Percentiles rank a stretch among this genome's conserved stretches.
Evolutionary conservation across 2,329 filamentous ascomycete species (phyloP).

Genomic region (Endoconidiophora polonica): DNA sequence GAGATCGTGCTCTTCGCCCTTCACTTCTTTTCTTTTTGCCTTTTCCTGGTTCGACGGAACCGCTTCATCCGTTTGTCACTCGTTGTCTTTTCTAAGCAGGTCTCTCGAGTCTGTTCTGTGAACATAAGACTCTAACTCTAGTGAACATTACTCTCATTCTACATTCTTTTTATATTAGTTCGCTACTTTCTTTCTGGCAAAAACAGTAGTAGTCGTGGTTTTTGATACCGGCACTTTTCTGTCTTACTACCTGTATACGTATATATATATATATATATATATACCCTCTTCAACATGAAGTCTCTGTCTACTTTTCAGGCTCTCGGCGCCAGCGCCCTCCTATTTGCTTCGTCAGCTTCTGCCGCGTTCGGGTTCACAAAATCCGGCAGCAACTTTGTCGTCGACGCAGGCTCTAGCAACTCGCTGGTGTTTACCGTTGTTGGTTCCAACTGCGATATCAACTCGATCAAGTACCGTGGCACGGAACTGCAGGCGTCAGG

Average conservation of each 20-base stretch:
- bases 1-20: background rate
- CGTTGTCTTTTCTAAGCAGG: background rate
- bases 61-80: conserved; percentile 8
- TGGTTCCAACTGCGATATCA: conserved; percentile 43
- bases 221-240: background rate
- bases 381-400: conserved; percentile 25
- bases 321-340: conserved; percentile 1
- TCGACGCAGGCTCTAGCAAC: conserved; percentile 32
- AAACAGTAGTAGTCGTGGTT: too few species aligned
- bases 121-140: too few species aligned
- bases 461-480: conserved; percentile 42
- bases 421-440: conserved; percentile 34
- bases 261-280: too few species aligned
- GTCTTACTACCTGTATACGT: background rate
- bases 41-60: conserved; percentile 12
- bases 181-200: too few species aligned
- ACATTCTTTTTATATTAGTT: too few species aligned
- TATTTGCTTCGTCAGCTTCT: conserved; percentile 18
- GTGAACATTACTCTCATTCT: too few species aligned
- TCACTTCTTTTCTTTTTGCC: background rate
- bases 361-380: conserved; percentile 28
- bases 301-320: conserved; percentile 2
- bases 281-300: conserved; percentile 7
- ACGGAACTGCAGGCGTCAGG: conserved; percentile 39
- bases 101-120: too few species aligned